Conservation (phyloP, 2,329 filamentous ascomycete species). For the Talaromyces islandicus region DNA sequence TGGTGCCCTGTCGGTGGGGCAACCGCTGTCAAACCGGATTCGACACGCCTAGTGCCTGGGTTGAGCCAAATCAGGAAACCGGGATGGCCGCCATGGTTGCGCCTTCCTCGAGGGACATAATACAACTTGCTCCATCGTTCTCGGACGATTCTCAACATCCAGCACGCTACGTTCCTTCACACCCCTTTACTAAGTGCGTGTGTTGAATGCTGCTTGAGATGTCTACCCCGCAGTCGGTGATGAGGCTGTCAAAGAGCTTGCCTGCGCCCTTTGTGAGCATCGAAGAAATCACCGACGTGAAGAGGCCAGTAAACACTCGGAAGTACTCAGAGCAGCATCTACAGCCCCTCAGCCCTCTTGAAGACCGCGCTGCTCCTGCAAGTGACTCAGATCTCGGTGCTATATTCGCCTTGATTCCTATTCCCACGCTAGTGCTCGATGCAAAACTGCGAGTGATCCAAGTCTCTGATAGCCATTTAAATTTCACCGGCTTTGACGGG, state of each 20-base stretch:
- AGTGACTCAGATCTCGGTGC: conserved; percentile 13
- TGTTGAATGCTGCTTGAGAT: neutral
- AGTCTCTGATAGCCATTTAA: conserved; percentile 40
- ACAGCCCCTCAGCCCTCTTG: conserved; percentile 2
- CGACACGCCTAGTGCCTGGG: neutral
- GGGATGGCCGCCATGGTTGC: neutral
- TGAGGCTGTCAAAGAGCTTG: neutral
- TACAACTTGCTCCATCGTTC: neutral
- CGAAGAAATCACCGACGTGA: neutral
- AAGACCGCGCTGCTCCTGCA: neutral
- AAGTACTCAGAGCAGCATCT: neutral
- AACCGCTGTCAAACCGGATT: neutral
- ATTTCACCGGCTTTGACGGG: conserved; percentile 25
- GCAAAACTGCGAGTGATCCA: conserved; percentile 30
- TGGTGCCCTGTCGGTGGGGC: neutral
- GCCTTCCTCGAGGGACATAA: neutral
- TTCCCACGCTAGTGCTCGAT: conserved; percentile 35
- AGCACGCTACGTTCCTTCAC: too few relatives aligned
- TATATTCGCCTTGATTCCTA: conserved; percentile 24
- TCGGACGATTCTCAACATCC: too few relatives aligned
- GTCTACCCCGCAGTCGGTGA: neutral
- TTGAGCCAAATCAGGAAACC: neutral
- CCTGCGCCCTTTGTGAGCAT: neutral
- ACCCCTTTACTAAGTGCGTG: neutral
- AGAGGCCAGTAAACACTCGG: neutral